Evolutionary conservation across 257 asterid genomes (phyloP).

Genomic region (Solanum dulcamara): DNA sequence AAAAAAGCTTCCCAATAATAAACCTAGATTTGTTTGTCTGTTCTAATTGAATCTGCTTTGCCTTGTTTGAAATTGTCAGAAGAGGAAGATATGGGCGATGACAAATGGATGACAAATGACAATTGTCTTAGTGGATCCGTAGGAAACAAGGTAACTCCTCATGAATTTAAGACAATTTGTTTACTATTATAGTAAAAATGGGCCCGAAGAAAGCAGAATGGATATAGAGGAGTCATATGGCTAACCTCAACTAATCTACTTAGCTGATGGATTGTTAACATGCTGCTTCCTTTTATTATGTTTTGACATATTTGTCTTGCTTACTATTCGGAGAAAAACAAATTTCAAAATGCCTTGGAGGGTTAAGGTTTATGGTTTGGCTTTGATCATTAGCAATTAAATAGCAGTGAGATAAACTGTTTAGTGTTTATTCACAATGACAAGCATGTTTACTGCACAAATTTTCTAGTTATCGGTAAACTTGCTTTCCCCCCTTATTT

Average conservation of each 20-base stretch:
- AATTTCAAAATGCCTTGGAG: neutral
- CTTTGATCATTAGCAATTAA: neutral
- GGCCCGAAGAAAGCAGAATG: neutral
- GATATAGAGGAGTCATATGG: neutral
- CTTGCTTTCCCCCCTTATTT: neutral
- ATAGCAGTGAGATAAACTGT: neutral
- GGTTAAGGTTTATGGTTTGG: neutral
- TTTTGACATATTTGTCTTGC: neutral
- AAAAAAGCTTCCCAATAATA: neutral
- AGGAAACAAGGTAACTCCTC: slow-evolving; percentile 32
- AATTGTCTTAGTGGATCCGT: slow-evolving; percentile 18
- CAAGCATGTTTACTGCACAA: neutral
- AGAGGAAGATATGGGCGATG: slow-evolving; percentile 43
- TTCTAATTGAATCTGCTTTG: neutral
- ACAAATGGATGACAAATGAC: slow-evolving; percentile 14
- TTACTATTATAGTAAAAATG: neutral
- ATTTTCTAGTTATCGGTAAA: neutral
- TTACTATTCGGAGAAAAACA: neutral
- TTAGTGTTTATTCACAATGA: neutral
- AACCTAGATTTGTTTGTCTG: neutral
- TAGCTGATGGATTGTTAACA: neutral
- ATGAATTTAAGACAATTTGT: neutral
- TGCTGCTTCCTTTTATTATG: neutral
- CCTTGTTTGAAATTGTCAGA: neutral
- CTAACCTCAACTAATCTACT: neutral